A percentile compares a stretch with the other conserved stretches of the same genome.
Evolutionary conservation across 2,329 filamentous ascomycete genomes (phyloP).

Genomic region (Neofusicoccum ribis): DNA sequence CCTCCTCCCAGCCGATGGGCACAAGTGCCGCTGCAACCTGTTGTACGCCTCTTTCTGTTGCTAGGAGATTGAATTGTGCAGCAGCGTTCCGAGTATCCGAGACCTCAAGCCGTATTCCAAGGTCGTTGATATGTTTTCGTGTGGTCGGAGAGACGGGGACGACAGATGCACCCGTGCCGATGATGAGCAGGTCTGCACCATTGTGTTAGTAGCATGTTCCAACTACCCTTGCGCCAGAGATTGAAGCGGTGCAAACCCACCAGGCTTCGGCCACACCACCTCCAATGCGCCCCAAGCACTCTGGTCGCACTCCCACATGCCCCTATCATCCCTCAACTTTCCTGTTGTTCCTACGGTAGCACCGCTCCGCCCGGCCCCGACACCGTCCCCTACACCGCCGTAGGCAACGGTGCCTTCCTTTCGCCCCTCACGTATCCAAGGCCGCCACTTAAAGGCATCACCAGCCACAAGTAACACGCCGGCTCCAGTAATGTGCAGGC

Average conservation of each 20-base stretch:
- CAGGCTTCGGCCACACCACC: conserved; percentile 83
- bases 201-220: conserved; percentile 18
- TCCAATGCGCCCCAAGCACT: conserved; percentile 74
- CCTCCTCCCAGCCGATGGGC: conserved; percentile 70
- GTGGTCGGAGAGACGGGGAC: conserved; percentile 75
- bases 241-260: conserved; percentile 51
- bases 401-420: conserved; percentile 39
- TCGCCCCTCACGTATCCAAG: conserved; percentile 61
- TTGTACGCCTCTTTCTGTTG: conserved; percentile 85
- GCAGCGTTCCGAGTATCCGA: conserved; percentile 92
- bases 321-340: conserved; percentile 69
- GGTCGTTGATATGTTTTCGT: conserved; percentile 66
- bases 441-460: conserved; percentile 85
- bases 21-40: conserved; percentile 87
- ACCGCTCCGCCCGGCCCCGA: conserved; percentile 31
- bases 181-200: conserved; percentile 72
- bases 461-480: conserved; percentile 80
- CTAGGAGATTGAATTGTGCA: conserved; percentile 89
- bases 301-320: conserved; percentile 75
- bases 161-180: conserved; percentile 80
- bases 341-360: neutral
- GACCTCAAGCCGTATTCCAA: conserved; percentile 85
- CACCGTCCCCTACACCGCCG: conserved; percentile 38
- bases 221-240: neutral
- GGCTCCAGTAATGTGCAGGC: conserved; percentile 65